A percentile compares a stretch with the other conserved stretches of the same genome.
These are phyloP conservation scores for Alternaria gansuensis DNA, from an alignment of 2,329 filamentous ascomycete species.

Conservation along the genomic window DNA sequence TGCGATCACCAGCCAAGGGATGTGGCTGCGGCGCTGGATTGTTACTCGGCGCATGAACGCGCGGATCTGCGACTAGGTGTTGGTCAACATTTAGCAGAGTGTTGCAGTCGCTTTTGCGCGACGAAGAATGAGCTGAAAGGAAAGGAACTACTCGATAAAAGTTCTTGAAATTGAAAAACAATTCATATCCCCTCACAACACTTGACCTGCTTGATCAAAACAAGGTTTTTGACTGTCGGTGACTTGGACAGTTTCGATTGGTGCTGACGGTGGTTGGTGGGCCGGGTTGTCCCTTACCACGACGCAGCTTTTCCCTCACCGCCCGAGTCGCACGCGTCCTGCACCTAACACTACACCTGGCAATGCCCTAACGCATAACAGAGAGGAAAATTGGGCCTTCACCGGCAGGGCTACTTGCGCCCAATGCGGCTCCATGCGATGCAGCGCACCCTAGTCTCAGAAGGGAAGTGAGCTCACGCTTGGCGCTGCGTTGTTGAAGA, in stretches of 20 bases:
- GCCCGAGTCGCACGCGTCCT: conserved; percentile 16
- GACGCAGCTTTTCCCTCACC: conserved; percentile 27
- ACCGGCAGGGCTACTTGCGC: conserved; percentile 30
- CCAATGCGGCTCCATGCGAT: conserved; percentile 27
- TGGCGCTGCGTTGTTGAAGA: conserved; percentile 26
- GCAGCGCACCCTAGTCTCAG: conserved; percentile 25
- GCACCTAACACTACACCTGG: conserved; percentile 24
- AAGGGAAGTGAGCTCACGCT: conserved; percentile 20
- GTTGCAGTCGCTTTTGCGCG: conserved; percentile 19
- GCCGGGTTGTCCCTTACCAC: conserved; percentile 25
- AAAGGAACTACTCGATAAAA: conserved; percentile 39
- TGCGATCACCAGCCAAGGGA: conserved; percentile 31
- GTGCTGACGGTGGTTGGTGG: conserved; percentile 8
- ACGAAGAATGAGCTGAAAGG: conserved; percentile 22
- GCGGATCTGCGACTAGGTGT: conserved; percentile 13
- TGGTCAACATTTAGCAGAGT: conserved; percentile 23
- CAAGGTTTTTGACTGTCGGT: conserved; percentile 1
- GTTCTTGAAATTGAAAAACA: conserved; percentile 46
- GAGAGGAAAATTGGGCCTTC: conserved; percentile 32
- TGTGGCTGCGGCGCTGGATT: conserved; percentile 40
- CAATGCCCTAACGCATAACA: conserved; percentile 28
- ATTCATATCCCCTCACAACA: conserved; percentile 30
- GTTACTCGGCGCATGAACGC: conserved; percentile 37
- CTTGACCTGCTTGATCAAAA: background rate
- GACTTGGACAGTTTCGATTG: conserved; percentile 8